phyloP scores from a whole-genome alignment of 2,329 filamentous ascomycete species.

The Helminthosporium solani region DNA sequence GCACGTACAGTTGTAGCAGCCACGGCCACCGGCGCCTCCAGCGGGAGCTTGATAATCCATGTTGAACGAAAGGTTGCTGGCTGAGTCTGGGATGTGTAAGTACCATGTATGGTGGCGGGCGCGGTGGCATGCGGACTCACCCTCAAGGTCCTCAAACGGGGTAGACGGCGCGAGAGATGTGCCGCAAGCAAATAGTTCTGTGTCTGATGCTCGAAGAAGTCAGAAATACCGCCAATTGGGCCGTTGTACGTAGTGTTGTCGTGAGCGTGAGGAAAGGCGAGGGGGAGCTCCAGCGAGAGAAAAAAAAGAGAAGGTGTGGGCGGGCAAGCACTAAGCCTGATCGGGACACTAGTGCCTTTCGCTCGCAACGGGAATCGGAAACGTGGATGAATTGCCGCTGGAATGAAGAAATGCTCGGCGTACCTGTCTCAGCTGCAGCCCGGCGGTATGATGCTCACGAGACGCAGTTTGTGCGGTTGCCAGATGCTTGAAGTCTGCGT shows the following conservation, averaged over 20 bases:
- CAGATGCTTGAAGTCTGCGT: too few species aligned
- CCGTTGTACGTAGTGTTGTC: conserved; percentile 9
- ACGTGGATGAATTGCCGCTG: conserved; percentile 2
- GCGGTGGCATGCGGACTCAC: conserved; percentile 20
- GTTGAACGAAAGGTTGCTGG: conserved; percentile 18
- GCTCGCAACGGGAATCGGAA: not conserved
- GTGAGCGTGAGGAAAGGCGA: conserved; percentile 19
- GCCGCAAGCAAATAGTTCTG: conserved; percentile 18
- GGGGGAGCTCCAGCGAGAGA: conserved; percentile 22
- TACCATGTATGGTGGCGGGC: conserved; percentile 8
- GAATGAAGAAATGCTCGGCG: not conserved
- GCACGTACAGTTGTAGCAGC: conserved; percentile 48
- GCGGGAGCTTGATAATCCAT: conserved; percentile 43
- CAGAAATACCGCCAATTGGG: conserved; percentile 16
- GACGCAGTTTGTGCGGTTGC: not conserved
- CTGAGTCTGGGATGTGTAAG: conserved; percentile 27
- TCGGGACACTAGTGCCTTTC: not conserved
- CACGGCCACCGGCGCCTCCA: conserved; percentile 39
- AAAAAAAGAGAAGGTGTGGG: conserved; percentile 6
- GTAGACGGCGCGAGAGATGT: conserved; percentile 10
- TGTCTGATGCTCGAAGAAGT: conserved; percentile 8
- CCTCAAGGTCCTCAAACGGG: conserved; percentile 21
- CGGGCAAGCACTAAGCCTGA: conserved; percentile 1
- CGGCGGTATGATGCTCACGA: too few species aligned
- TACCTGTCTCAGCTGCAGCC: not conserved